Evolutionary conservation across 768 basidiomycete species (phyloP).

Genomic region (Boletus insuetus): DNA sequence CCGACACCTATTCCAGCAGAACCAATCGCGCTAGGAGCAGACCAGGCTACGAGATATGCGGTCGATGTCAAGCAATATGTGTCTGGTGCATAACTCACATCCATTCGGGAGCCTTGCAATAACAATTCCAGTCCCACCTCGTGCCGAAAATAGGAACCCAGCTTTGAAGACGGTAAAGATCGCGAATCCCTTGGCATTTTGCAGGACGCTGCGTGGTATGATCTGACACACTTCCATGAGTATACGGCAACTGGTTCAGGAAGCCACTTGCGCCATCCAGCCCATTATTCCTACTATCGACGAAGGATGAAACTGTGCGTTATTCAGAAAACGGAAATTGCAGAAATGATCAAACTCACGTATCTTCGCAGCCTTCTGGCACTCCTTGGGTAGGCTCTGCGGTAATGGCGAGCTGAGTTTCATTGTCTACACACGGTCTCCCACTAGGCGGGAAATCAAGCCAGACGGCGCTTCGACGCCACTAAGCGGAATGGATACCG

Average conservation of each 20-base stretch:
- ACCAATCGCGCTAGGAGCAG: conserved; percentile 92
- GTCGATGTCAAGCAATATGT: background rate
- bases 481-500: background rate
- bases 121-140: conserved; percentile 83
- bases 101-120: conserved; percentile 83
- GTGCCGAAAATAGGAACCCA: conserved; percentile 64
- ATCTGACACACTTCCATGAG: conserved; percentile 34
- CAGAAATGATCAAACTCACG: conserved; percentile 43
- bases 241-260: background rate
- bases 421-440: conserved; percentile 28
- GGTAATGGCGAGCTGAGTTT: conserved; percentile 51
- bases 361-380: conserved; percentile 83
- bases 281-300: conserved; percentile 76
- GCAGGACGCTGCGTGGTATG: conserved; percentile 53
- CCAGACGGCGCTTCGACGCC: background rate
- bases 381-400: conserved; percentile 72
- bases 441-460: background rate
- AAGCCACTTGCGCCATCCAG: conserved; percentile 64
- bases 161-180: conserved; percentile 86
- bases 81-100: conserved; percentile 46
- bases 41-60: conserved; percentile 79
- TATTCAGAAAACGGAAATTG: background rate
- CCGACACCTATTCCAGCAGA: conserved; percentile 90
- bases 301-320: conserved; percentile 73
- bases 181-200: conserved; percentile 74